phyloP scores from a whole-genome alignment of 176 grass and related monocot genomes.

The Bonia amplexicaulis region DNA sequence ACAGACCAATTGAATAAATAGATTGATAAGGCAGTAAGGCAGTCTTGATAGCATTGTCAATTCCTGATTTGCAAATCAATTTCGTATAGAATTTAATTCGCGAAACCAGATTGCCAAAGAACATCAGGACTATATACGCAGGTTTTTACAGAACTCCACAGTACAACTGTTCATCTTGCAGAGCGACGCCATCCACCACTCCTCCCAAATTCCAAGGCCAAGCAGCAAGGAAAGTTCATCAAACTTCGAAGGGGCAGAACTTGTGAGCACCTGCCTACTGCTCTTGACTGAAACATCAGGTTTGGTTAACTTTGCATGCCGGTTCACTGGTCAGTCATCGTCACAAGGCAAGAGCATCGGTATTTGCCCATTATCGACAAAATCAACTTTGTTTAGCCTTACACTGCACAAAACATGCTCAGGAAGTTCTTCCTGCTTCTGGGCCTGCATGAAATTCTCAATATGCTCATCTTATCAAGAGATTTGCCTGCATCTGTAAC shows the following conservation, averaged over 20 bases:
- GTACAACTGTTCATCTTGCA: not conserved
- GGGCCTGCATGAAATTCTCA: slow-evolving; percentile 60
- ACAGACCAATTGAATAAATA: slow-evolving; percentile 39
- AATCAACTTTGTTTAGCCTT: slow-evolving; percentile 79
- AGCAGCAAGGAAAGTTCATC: slow-evolving; percentile 9
- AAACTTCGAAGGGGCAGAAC: slow-evolving; percentile 20
- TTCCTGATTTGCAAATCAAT: not conserved
- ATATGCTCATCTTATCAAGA: slow-evolving; percentile 19
- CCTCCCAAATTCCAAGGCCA: not conserved
- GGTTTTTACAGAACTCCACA: slow-evolving; percentile 2
- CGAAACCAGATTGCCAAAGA: slow-evolving; percentile 10
- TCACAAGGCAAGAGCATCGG: slow-evolving; percentile 66
- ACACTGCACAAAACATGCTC: slow-evolving; percentile 86
- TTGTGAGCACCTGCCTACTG: not conserved
- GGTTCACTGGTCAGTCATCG: slow-evolving; percentile 37
- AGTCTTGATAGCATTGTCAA: not conserved
- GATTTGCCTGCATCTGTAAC: not conserved
- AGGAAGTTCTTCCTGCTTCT: slow-evolving; percentile 97
- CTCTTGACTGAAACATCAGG: slow-evolving; percentile 19
- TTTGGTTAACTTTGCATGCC: slow-evolving; percentile 8
- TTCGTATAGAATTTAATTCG: not conserved
- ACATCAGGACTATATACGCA: slow-evolving; percentile 28
- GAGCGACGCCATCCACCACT: not conserved
- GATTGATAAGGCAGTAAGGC: not conserved
- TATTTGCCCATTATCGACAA: slow-evolving; percentile 76